Evolutionary conservation across 1,139 yeast genomes (phyloP).

Genomic region (Lodderomyces beijingensis): DNA sequence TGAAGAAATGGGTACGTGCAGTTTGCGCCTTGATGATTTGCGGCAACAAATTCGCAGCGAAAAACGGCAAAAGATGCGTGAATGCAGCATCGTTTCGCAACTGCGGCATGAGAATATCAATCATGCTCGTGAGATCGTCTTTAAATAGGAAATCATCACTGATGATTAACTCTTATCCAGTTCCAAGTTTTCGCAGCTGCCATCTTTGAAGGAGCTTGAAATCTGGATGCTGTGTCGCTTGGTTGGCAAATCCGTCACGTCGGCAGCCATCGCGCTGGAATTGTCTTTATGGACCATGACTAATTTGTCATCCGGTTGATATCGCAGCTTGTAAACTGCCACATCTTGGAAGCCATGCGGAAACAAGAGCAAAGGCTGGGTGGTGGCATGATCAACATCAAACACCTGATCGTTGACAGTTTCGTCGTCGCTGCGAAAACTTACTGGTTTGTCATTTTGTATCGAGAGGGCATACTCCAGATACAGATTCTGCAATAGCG

Average conservation of each 20-base stretch:
- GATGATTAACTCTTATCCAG: constrained; percentile 4
- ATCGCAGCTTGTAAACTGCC: background rate
- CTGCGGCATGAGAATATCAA: constrained; percentile 13
- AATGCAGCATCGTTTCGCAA: constrained; percentile 16
- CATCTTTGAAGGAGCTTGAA: constrained; percentile 4
- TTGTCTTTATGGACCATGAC: constrained; percentile 5
- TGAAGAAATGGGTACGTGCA: constrained; percentile 29
- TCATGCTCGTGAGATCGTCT: constrained; percentile 12
- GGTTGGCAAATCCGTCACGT: constrained; percentile 2
- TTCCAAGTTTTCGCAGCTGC: constrained; percentile 1
- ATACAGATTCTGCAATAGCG: too few species aligned
- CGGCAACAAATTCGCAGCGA: constrained; percentile 18
- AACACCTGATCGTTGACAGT: too few species aligned
- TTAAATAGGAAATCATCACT: constrained; percentile 7
- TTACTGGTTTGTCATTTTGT: too few species aligned
- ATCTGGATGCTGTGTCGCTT: constrained; percentile 4
- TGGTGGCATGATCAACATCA: too few species aligned
- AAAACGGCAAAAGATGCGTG: constrained; percentile 17
- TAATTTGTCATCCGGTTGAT: constrained; percentile 1
- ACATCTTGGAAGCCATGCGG: constrained; percentile 6
- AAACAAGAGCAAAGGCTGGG: constrained; percentile 3
- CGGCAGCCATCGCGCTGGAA: constrained; percentile 5
- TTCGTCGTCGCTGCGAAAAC: too few species aligned
- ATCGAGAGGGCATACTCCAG: too few species aligned
- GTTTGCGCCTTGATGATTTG: constrained; percentile 13